Conservation (phyloP, 768 basidiomycete genomes). For the Psilocybe tampanensis region DNA sequence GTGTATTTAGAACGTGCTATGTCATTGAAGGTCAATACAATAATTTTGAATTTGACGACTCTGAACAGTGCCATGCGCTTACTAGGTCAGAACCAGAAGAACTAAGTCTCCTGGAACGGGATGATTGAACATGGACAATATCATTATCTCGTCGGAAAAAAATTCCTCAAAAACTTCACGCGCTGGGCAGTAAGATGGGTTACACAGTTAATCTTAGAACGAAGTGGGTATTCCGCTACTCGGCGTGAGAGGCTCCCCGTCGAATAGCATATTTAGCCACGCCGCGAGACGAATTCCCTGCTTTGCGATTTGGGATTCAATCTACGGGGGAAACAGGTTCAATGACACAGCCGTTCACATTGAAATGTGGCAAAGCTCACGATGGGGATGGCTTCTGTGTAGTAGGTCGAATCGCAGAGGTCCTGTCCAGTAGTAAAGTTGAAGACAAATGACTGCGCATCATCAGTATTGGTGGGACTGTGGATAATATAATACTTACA, state of each 20-base stretch:
- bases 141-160: too few relatives aligned
- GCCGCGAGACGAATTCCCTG: conserved; percentile 49
- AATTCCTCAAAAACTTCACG: too few relatives aligned
- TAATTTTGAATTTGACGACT: too few relatives aligned
- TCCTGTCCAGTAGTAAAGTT: conserved; percentile 39
- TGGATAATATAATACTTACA: conserved; percentile 24
- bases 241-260: conserved; percentile 22
- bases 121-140: too few relatives aligned
- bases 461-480: not conserved
- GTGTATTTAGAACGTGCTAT: too few relatives aligned
- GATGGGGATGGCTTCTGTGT: conserved; percentile 31
- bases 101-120: too few relatives aligned
- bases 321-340: not conserved
- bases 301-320: conserved; percentile 45
- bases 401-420: conserved; percentile 46
- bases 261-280: conserved; percentile 52
- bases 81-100: too few relatives aligned
- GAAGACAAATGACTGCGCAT: conserved; percentile 43
- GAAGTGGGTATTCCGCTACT: not conserved
- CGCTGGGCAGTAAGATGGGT: too few relatives aligned
- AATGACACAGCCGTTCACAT: too few relatives aligned
- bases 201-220: not conserved
- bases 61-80: too few relatives aligned
- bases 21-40: too few relatives aligned
- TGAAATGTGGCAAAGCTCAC: conserved; percentile 18